Conservation (phyloP, 495 filamentous ascomycete genomes). For the Aspergillus sclerotiicarbonarius region DNA sequence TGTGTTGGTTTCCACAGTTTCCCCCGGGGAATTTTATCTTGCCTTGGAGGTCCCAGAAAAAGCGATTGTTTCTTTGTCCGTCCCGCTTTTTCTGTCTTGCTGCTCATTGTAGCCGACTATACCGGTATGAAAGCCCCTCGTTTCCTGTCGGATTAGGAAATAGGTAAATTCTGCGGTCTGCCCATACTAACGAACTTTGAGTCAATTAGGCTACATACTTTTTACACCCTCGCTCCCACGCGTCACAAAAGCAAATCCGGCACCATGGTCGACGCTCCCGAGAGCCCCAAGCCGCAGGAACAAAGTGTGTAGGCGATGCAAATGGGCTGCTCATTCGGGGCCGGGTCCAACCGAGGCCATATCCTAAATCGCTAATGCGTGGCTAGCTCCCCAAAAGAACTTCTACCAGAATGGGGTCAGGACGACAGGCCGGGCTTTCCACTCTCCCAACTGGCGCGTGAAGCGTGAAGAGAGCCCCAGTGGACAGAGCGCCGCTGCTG, state of each 20-base stretch:
- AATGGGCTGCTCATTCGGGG: conserved; percentile 18
- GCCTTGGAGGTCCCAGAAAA: background rate
- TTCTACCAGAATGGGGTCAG: conserved; percentile 40
- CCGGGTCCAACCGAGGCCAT: background rate
- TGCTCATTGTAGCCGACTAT: background rate
- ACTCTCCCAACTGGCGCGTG: conserved; percentile 47
- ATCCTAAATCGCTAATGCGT: conserved; percentile 19
- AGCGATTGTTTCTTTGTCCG: background rate
- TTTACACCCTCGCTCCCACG: background rate
- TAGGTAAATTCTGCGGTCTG: conserved; percentile 6
- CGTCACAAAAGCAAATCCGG: background rate
- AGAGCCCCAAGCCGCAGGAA: conserved; percentile 33
- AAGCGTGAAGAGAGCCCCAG: conserved; percentile 37
- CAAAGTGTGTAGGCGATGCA: conserved; percentile 37
- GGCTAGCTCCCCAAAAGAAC: conserved; percentile 35
- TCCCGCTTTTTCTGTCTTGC: background rate
- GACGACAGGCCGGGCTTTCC: conserved; percentile 45
- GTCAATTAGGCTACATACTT: conserved; percentile 3
- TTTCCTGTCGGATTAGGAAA: conserved; percentile 10
- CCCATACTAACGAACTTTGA: conserved; percentile 3
- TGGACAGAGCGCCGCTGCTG: conserved; percentile 17
- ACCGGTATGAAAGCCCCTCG: background rate
- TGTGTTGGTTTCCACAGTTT: conserved; percentile 1
- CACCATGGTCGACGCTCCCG: conserved; percentile 36
- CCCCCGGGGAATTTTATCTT: background rate